Base-by-base conservation (phyloP, 139 green algal species). In the Limnomonas spitsbergensis region DNA sequence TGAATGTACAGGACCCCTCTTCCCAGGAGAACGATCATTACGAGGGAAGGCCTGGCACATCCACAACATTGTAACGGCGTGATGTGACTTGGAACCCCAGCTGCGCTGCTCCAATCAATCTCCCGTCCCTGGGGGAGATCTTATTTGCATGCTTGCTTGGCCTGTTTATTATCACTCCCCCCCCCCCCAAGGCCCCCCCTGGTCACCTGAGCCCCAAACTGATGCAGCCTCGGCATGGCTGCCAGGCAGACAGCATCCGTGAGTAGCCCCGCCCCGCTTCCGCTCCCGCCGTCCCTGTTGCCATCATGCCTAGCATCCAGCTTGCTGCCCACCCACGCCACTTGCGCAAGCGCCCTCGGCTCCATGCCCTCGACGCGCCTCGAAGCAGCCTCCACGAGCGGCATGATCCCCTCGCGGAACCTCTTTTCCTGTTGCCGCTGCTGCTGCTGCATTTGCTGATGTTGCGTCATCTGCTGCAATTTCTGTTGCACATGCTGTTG, bases 141-240 rank as follows among this genome's bases (percentile, higher is more conserved):
- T n/a, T n/a, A n/a, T n/a, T n/a, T n/a, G n/a, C n/a, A n/a, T n/a
- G n/a, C n/a, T n/a, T n/a, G n/a, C n/a, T n/a, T n/a, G n/a, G n/a
- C n/a, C n/a, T n/a, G n/a, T n/a, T n/a, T n/a, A n/a, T n/a, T n/a
- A n/a, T n/a, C n/a, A n/a, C n/a, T n/a, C n/a, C n/a, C n/a, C n/a
- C n/a, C n/a, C n/a, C n/a, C n/a, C n/a, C n/a, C n/a, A n/a, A n/a
- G n/a, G 20, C 47, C 14, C 14, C 20, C 47, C 47, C 14, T 29
- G 47, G 47, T 61, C 47, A 61, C 47, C 47, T 61, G 47, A 14
- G 47, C 47, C 20, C 47, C 47, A 61, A 61, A 61, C 47, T 61
- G 47, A 20, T 61, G 14, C 14, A 61, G 14, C 14, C 47, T 14
- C 14, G 47, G 20, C 47, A 61, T 29, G 14, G 47, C 47, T 20